Percentiles rank a stretch among this genome's conserved stretches.
phyloP scores from a whole-genome alignment of 345 rosid species.

The Hevea brasiliensis region DNA sequence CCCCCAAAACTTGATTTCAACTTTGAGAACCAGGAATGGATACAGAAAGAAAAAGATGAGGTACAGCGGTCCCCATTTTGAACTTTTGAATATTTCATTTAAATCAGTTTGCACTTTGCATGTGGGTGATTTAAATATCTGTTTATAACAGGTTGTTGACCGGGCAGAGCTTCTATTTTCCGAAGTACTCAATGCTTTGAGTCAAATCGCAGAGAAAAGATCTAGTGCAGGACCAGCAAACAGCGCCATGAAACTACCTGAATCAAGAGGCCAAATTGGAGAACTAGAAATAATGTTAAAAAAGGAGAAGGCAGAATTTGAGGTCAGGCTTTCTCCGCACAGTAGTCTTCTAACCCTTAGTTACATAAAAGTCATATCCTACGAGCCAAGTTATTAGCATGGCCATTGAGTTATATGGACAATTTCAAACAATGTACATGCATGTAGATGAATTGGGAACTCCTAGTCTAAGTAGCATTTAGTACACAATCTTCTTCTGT shows the following conservation, averaged over 20 bases:
- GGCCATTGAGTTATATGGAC: background rate
- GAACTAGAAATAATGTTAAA: constrained; percentile 68
- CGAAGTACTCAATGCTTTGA: constrained; percentile 66
- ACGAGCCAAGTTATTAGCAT: background rate
- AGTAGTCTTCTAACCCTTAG: background rate
- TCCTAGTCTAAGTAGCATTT: background rate
- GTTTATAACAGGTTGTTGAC: constrained; percentile 55
- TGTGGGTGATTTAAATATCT: constrained; percentile 24
- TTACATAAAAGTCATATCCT: background rate
- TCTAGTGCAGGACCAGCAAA: constrained; percentile 26
- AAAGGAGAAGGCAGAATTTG: constrained; percentile 77
- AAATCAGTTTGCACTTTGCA: constrained; percentile 16
- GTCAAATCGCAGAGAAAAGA: constrained; percentile 54
- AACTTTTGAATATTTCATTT: constrained; percentile 3
- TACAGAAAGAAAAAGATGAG: constrained; percentile 74
- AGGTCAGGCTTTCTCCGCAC: constrained; percentile 41
- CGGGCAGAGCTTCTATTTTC: constrained; percentile 80
- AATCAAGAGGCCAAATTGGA: constrained; percentile 46
- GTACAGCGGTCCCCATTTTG: constrained; percentile 37
- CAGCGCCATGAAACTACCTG: constrained; percentile 35
- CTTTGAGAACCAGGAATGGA: constrained; percentile 74
- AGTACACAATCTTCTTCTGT: background rate
- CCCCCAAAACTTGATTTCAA: constrained; percentile 75
- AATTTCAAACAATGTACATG: constrained; percentile 4
- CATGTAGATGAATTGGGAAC: constrained; percentile 13